Base-by-base conservation (phyloP, 495 filamentous ascomycete species). In the Pseudoneurospora amorphoporcata region DNA sequence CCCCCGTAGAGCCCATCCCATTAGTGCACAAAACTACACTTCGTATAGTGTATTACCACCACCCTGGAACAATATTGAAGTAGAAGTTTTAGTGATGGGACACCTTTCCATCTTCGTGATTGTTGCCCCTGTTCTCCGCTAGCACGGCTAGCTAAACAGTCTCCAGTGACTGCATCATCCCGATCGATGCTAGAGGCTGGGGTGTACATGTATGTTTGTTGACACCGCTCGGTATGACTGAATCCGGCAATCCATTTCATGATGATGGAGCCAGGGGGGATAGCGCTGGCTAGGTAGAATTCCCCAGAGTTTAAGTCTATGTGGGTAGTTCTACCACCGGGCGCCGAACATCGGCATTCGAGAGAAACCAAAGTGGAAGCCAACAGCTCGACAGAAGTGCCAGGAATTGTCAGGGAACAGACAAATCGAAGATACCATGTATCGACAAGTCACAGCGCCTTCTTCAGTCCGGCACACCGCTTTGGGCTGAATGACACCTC, bases 81-180 rank as follows among this genome's bases (percentile, higher is more conserved):
- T 29, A 29, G 12, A 12, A 6, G 10, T 58, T 14, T 58, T 58
- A 29, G 47, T 23, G 47, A 58, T 23, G 47, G 45, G 43, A 29
- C 47, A 58, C 19, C 19, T 58, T 29, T 89, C 89, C 75, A 72
- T 47, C 14, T 74, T 6, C 14, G 73, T 75, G 37, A 53, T 70
- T 70, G 3, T 23, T 38, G 14, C 16, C 69, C 35, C 23, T 70
- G 16, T n/a, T 16, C 1, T 72, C 23, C 41, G 8, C 6, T 43
- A 38, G 3, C 37, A 39, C 38, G 8, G 40, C 39, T 43, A 14
- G 43, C 10, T 38, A 43, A 29, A 58, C 19, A 58, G 47, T 29
- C 47, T 8, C 16, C 17, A 23, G n/a, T 69, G 10, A 65, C 53
- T 8, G 3, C 53, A 8, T 8, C 7, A 65, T 65, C 53, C 29